Percentiles rank a stretch among this genome's conserved stretches.
Evolutionary conservation across 2,329 filamentous ascomycete genomes (phyloP).

Genomic region (Colletotrichum tanaceti): DNA sequence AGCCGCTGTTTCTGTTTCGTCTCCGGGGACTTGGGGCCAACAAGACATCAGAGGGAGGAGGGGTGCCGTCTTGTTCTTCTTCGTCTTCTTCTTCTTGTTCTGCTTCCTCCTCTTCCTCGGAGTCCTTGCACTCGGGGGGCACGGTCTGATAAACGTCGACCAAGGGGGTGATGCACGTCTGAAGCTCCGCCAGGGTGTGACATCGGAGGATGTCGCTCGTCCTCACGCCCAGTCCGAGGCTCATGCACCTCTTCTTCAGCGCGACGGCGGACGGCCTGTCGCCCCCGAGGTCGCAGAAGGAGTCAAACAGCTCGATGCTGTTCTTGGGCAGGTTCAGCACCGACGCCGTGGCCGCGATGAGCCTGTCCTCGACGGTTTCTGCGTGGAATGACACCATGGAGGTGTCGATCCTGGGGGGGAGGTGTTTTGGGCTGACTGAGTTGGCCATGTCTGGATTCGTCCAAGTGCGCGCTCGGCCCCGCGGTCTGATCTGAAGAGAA

Average conservation of each 20-base stretch:
- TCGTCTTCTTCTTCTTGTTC: no score
- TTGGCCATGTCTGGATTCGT: constrained; percentile 26
- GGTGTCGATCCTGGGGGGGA: constrained; percentile 45
- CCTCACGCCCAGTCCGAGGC: constrained; percentile 51
- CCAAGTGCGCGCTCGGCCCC: constrained; percentile 6
- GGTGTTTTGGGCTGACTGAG: constrained; percentile 31
- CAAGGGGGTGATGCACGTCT: constrained; percentile 53
- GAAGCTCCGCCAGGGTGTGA: constrained; percentile 58
- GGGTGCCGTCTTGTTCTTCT: no score
- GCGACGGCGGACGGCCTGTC: constrained; percentile 50
- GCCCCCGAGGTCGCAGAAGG: constrained; percentile 59
- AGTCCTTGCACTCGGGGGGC: constrained; percentile 27
- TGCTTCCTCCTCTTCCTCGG: constrained; percentile 37
- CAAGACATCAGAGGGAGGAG: constrained; percentile 40
- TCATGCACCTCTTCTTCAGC: constrained; percentile 51
- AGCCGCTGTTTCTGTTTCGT: no score
- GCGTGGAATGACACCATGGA: constrained; percentile 33
- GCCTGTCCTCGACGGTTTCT: constrained; percentile 46
- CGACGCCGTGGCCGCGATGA: constrained; percentile 51
- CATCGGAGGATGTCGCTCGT: constrained; percentile 57
- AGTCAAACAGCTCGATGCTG: constrained; percentile 53
- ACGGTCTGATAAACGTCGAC: not conserved
- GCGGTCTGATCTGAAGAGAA: constrained; percentile 35
- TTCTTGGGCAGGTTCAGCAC: constrained; percentile 50
- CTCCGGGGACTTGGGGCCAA: constrained; percentile 39